These are phyloP conservation scores for Peterozyma xylosa DNA, from an alignment of 805 yeast genomes.

Conservation along the genomic window DNA sequence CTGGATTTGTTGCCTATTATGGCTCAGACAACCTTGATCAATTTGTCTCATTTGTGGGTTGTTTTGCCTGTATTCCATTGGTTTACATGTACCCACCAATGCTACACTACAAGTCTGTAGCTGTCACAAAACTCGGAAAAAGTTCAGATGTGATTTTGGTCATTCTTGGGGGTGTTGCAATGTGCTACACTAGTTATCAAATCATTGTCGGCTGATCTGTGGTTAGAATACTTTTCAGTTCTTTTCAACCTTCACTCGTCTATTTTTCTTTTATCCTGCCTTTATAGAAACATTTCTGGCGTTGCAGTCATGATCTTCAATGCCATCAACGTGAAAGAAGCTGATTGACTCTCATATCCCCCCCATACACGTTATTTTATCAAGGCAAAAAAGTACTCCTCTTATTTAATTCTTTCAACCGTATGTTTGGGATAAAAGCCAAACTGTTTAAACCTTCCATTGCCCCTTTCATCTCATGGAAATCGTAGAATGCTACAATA, in stretches of 20 bases:
- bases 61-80: slow-evolving; percentile 79
- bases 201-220: slow-evolving; percentile 25
- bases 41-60: slow-evolving; percentile 76
- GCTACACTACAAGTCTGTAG: slow-evolving; percentile 53
- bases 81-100: slow-evolving; percentile 84
- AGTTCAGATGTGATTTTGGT: slow-evolving; percentile 41
- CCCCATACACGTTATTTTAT: no score
- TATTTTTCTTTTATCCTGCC: not conserved
- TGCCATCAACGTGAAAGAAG: no score
- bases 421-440: no score
- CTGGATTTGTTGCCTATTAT: slow-evolving; percentile 51
- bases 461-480: no score
- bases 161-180: slow-evolving; percentile 49
- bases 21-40: slow-evolving; percentile 66
- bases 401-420: no score
- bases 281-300: no score
- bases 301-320: no score
- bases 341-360: no score
- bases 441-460: no score
- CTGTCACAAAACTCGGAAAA: slow-evolving; percentile 29
- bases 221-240: slow-evolving; percentile 2
- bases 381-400: no score
- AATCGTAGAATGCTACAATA: no score
- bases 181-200: slow-evolving; percentile 63
- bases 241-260: not conserved